A percentile compares a stretch with the other conserved stretches of the same genome.
Evolutionary conservation across 2,329 filamentous ascomycete genomes (phyloP).

Genomic region (Phialocephala sp.): DNA sequence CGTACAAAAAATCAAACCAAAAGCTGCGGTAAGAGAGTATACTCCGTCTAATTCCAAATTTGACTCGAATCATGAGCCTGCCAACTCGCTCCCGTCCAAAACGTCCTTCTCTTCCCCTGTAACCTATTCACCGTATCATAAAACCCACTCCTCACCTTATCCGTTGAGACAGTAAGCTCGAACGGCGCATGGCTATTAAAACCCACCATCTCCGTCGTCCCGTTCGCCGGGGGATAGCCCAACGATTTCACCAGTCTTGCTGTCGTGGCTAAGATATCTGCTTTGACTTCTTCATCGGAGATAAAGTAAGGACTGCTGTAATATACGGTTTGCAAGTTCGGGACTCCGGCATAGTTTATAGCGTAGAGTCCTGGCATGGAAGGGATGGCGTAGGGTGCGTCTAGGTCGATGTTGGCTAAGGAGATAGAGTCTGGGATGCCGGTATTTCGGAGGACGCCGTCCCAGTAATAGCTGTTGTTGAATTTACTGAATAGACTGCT

Average conservation of each 20-base stretch:
- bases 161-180: constrained; percentile 11
- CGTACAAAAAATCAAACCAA: background rate
- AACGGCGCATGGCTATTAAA: constrained; percentile 12
- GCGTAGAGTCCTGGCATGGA: constrained; percentile 40
- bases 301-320: constrained; percentile 12
- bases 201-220: background rate
- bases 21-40: constrained; percentile 12
- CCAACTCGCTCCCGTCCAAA: constrained; percentile 16
- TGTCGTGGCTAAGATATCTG: constrained; percentile 10
- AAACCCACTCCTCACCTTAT: constrained; percentile 16
- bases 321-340: constrained; percentile 11
- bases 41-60: constrained; percentile 19
- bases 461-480: constrained; percentile 45
- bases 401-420: constrained; percentile 37
- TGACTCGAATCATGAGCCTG: constrained; percentile 14
- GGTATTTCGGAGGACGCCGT: constrained; percentile 45
- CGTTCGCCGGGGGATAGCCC: constrained; percentile 5
- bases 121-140: constrained; percentile 9
- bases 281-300: constrained; percentile 7
- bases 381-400: constrained; percentile 40
- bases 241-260: constrained; percentile 10
- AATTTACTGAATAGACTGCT: constrained; percentile 45
- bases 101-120: constrained; percentile 18
- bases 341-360: constrained; percentile 31
- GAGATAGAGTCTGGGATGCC: constrained; percentile 36